A percentile compares a stretch with the other conserved stretches of the same genome.
These are phyloP conservation scores for Geotrichum aggregatum DNA, from an alignment of 1,139 yeast species.

Conservation along the genomic window DNA sequence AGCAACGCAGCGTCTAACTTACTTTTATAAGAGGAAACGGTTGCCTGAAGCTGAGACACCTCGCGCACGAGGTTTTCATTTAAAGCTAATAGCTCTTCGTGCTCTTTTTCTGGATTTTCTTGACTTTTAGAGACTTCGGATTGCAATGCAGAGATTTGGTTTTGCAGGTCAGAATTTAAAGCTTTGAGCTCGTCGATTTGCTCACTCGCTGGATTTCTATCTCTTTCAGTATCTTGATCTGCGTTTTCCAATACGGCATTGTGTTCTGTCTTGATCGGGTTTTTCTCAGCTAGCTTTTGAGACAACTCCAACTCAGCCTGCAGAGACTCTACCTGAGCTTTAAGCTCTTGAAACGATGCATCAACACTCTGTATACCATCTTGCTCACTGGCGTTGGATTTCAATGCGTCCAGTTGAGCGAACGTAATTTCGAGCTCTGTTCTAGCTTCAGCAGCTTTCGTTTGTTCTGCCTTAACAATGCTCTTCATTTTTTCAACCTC, in stretches of 20 bases:
- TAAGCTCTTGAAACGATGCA: conserved; percentile 24
- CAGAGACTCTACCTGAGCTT: conserved; percentile 32
- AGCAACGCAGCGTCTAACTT: neutral
- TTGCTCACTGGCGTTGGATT: conserved; percentile 30
- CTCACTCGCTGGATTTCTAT: conserved; percentile 23
- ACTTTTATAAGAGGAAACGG: conserved; percentile 22
- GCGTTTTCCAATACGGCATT: conserved; percentile 27
- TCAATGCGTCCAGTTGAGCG: conserved; percentile 35
- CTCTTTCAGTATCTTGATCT: conserved; percentile 25
- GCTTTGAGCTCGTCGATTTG: conserved; percentile 23
- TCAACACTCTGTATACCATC: no score
- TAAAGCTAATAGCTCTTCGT: conserved; percentile 10
- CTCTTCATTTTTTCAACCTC: conserved; percentile 23
- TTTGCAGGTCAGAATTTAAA: conserved; percentile 24
- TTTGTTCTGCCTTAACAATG: neutral
- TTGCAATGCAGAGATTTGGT: conserved; percentile 26
- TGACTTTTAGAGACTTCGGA: neutral
- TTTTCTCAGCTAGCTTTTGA: conserved; percentile 1
- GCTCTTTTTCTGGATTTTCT: conserved; percentile 18
- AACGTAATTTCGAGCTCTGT: conserved; percentile 24
- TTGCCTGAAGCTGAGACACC: conserved; percentile 17
- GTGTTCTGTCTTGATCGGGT: conserved; percentile 9
- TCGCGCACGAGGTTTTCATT: neutral
- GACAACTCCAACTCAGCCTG: conserved; percentile 28
- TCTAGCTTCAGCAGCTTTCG: conserved; percentile 6